Percentiles rank a stretch among this genome's conserved stretches.
These are phyloP conservation scores for Ceratocystiopsis sp. DNA, from an alignment of 2,329 filamentous ascomycete species.

Conservation along the genomic window DNA sequence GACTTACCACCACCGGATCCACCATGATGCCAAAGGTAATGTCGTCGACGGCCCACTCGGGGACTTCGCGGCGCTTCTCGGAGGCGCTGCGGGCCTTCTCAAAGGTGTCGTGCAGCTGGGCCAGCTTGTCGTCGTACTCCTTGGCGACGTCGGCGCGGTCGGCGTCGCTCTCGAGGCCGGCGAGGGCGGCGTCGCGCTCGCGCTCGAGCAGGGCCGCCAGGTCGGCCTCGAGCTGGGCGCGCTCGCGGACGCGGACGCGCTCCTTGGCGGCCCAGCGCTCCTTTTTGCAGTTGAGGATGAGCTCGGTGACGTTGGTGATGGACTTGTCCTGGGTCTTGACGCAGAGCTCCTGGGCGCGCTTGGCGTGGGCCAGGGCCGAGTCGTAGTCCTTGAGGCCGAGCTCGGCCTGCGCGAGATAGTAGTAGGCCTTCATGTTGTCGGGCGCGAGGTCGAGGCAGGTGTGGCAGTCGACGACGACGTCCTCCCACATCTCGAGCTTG, in stretches of 20 bases:
- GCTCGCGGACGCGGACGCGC: conserved; percentile 36
- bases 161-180: conserved; percentile 23
- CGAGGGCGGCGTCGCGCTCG: conserved; percentile 26
- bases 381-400: conserved; percentile 55
- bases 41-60: conserved; percentile 62
- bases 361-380: conserved; percentile 53
- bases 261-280: conserved; percentile 70
- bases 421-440: conserved; percentile 63
- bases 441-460: conserved; percentile 52
- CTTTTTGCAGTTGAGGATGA: conserved; percentile 70
- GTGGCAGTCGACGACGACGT: conserved; percentile 60
- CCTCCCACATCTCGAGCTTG: conserved; percentile 55
- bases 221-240: conserved; percentile 41
- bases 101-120: conserved; percentile 29
- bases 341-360: conserved; percentile 57
- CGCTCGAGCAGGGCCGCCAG: conserved; percentile 33
- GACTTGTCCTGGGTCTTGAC: conserved; percentile 43
- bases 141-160: conserved; percentile 29
- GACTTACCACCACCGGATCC: conserved; percentile 43
- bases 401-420: conserved; percentile 70
- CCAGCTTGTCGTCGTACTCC: conserved; percentile 31
- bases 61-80: conserved; percentile 40
- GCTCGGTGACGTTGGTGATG: conserved; percentile 51
- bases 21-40: conserved; percentile 61
- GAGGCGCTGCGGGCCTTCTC: conserved; percentile 28